A percentile compares a stretch with the other conserved stretches of the same genome.
phyloP scores from a whole-genome alignment of 2,329 filamentous ascomycete genomes.

The Diaporthe sp. region DNA sequence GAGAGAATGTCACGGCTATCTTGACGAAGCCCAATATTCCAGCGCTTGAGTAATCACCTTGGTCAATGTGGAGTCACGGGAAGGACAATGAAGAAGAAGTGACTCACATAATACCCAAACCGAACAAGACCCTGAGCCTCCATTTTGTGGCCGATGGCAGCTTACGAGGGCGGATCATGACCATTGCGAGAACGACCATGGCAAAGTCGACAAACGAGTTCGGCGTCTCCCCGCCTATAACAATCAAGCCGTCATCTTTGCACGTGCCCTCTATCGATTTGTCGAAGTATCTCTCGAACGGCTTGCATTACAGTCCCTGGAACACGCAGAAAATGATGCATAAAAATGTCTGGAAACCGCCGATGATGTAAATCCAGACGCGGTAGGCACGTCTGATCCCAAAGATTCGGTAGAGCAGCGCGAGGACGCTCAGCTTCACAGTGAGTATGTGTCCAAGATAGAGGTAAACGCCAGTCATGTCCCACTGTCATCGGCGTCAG shows the following conservation, averaged over 20 bases:
- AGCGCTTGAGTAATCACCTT: background rate
- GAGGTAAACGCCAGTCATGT: background rate
- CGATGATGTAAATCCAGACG: slow-evolving; percentile 1
- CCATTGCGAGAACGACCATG: background rate
- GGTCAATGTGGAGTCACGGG: accelerated
- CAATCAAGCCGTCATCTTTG: background rate
- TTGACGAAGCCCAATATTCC: background rate
- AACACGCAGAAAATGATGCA: background rate
- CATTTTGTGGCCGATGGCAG: background rate
- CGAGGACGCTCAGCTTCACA: background rate
- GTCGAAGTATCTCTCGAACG: background rate
- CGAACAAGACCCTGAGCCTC: background rate
- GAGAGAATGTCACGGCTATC: background rate
- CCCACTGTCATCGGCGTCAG: background rate
- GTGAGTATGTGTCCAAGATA: background rate
- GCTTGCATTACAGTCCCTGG: background rate
- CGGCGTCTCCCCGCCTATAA: background rate
- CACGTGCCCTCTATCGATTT: background rate
- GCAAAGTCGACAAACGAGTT: slow-evolving; percentile 6
- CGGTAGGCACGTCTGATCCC: background rate
- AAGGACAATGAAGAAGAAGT: background rate
- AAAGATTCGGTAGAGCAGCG: background rate
- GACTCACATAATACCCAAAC: background rate
- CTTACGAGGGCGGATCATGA: slow-evolving; percentile 3
- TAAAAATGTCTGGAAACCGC: background rate